Percentiles rank a stretch among this genome's conserved stretches.
These are phyloP conservation scores for Nemophila menziesii DNA, from an alignment of 257 asterid genomes.

Conservation along the genomic window DNA sequence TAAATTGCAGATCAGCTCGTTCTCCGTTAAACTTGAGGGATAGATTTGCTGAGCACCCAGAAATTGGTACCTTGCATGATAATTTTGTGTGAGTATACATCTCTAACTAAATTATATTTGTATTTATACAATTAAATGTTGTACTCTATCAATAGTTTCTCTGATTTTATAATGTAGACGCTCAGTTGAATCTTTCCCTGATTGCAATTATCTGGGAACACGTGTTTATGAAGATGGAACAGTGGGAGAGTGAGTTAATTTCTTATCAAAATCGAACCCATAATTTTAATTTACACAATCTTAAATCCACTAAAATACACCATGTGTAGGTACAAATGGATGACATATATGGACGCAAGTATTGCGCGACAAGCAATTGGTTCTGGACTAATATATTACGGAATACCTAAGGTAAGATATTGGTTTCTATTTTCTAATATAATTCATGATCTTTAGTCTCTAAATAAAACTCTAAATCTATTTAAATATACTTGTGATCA, in stretches of 20 bases:
- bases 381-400: conserved; percentile 34
- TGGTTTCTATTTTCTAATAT: conserved; percentile 4
- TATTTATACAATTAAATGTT: not conserved
- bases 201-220: conserved; percentile 48
- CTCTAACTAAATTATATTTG: not conserved
- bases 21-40: conserved; percentile 44
- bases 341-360: conserved; percentile 54
- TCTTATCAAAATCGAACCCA: not conserved
- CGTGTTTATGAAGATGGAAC: conserved; percentile 51
- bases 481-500: conserved; percentile 14
- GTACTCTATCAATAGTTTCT: not conserved
- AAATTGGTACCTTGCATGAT: conserved; percentile 54
- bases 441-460: not conserved
- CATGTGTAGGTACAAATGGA: conserved; percentile 48
- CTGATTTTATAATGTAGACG: conserved; percentile 20
- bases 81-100: conserved; percentile 43
- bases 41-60: conserved; percentile 46
- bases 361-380: conserved; percentile 59
- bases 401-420: conserved; percentile 23
- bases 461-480: conserved; percentile 1
- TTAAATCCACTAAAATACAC: conserved; percentile 2
- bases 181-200: conserved; percentile 28
- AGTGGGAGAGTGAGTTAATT: conserved; percentile 57
- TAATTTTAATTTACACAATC: not conserved
- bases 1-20: conserved; percentile 30